phyloP scores from a whole-genome alignment of 2,329 filamentous ascomycete species.

The Cucurbitaria berberidis region DNA sequence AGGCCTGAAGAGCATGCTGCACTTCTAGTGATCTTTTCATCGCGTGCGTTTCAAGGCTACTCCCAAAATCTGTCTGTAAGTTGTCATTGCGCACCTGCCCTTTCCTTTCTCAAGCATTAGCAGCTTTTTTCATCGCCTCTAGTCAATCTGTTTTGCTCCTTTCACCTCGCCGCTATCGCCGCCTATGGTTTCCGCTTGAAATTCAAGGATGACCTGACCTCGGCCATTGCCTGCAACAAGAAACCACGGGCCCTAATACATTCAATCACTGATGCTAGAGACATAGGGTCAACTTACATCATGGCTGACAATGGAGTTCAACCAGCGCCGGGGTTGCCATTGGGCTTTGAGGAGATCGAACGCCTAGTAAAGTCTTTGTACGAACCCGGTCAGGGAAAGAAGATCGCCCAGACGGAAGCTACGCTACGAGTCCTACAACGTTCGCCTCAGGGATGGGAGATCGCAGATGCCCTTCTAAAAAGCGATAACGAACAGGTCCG shows the following conservation, averaged over 20 bases:
- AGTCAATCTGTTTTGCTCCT: background rate
- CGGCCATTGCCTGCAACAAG: conserved; percentile 4
- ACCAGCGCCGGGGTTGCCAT: conserved; percentile 27
- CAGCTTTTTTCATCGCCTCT: background rate
- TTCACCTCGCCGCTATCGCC: background rate
- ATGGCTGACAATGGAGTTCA: conserved; percentile 30
- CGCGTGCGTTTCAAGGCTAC: background rate
- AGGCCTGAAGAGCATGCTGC: conserved; percentile 5
- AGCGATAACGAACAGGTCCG: conserved; percentile 75
- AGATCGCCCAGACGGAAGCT: conserved; percentile 67
- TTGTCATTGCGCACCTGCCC: background rate
- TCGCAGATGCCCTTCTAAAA: conserved; percentile 77
- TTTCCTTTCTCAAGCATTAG: background rate
- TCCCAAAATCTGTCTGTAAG: background rate
- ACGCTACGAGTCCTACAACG: conserved; percentile 79
- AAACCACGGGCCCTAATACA: background rate
- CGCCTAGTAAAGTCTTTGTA: conserved; percentile 60
- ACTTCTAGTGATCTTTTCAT: conserved; percentile 1
- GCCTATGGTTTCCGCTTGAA: background rate
- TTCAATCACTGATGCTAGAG: background rate
- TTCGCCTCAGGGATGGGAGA: conserved; percentile 81
- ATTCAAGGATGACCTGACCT: background rate
- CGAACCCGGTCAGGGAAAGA: conserved; percentile 53
- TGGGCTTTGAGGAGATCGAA: conserved; percentile 45
- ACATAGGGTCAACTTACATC: background rate